Evolutionary conservation across 306 rosid genomes (phyloP).

Genomic region (Medicago arabica): DNA sequence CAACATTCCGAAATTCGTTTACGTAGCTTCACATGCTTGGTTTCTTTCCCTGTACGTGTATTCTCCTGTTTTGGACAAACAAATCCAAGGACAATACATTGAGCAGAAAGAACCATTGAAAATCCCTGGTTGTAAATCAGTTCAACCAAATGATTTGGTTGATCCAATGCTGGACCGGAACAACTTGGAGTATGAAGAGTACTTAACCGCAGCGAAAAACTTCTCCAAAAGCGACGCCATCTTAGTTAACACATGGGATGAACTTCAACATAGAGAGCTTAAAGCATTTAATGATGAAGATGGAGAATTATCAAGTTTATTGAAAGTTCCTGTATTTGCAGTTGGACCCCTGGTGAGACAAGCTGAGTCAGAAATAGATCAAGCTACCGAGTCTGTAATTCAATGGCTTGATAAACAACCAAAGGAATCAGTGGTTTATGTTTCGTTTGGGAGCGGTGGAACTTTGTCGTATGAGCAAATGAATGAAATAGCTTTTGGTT

Average conservation of each 20-base stretch:
- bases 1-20: conserved; percentile 41
- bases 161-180: conserved; percentile 51
- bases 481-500: conserved; percentile 64
- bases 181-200: conserved; percentile 38
- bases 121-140: conserved; percentile 51
- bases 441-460: conserved; percentile 78
- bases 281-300: not conserved
- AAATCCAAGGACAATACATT: conserved; percentile 46
- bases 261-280: conserved; percentile 7
- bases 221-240: conserved; percentile 1
- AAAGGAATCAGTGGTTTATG: conserved; percentile 53
- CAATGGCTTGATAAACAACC: conserved; percentile 66
- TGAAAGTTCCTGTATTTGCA: conserved; percentile 44
- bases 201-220: not conserved
- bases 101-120: conserved; percentile 41
- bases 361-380: not conserved
- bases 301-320: conserved; percentile 19
- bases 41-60: conserved; percentile 7
- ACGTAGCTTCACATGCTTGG: conserved; percentile 45
- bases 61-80: conserved; percentile 34
- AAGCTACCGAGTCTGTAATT: not conserved
- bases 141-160: conserved; percentile 43
- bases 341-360: conserved; percentile 62
- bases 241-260: conserved; percentile 45
- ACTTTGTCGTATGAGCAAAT: conserved; percentile 56